phyloP scores from a whole-genome alignment of 106 monocot species.

The Posidonia australis region DNA sequence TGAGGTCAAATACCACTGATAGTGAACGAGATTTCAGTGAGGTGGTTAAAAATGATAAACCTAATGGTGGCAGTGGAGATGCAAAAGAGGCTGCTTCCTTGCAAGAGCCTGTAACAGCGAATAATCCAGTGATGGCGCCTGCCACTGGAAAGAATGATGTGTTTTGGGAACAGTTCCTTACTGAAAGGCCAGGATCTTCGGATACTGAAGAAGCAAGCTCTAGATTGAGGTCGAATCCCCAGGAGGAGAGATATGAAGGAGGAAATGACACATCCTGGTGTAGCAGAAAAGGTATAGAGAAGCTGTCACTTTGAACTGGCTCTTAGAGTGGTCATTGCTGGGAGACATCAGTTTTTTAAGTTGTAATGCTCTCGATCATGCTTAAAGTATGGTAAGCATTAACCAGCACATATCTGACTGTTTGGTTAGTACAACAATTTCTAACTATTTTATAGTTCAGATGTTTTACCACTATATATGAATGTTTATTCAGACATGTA shows the following conservation, averaged over 20 bases:
- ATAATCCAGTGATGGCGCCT: slow-evolving; percentile 25
- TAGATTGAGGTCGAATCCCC: slow-evolving; percentile 26
- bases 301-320: slow-evolving; percentile 27
- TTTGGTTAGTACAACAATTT: too few relatives aligned
- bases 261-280: slow-evolving; percentile 10
- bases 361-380: not conserved
- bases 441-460: too few relatives aligned
- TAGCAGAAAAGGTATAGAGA: slow-evolving; percentile 25
- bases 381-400: not conserved
- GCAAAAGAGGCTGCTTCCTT: not conserved
- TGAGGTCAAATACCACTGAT: not conserved
- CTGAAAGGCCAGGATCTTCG: slow-evolving; percentile 73
- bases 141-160: slow-evolving; percentile 53
- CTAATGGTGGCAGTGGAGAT: not conserved
- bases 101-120: not conserved
- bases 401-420: not conserved
- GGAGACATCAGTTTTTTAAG: slow-evolving; percentile 1
- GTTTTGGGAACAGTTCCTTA: slow-evolving; percentile 98
- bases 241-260: slow-evolving; percentile 20
- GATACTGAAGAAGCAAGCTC: slow-evolving; percentile 79
- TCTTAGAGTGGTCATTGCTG: not conserved
- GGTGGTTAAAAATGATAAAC: slow-evolving; percentile 7
- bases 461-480: too few relatives aligned
- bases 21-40: slow-evolving; percentile 8
- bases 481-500: too few relatives aligned